Evolutionary conservation across 2,329 filamentous ascomycete species (phyloP).

Genomic region (Fulvia fulva): DNA sequence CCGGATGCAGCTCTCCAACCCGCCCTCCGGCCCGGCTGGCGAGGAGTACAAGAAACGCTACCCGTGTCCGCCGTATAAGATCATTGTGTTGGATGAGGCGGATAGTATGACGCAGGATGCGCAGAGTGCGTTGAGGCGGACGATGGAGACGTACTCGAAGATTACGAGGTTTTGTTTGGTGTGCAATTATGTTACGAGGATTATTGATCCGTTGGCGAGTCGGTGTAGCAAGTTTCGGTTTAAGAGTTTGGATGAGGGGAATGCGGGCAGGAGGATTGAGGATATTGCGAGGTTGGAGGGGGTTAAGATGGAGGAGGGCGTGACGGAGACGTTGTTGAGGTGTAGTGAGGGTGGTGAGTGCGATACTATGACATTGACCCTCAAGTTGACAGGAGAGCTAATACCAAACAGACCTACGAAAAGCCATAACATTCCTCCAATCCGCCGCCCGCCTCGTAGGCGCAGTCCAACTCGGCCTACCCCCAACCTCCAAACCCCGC

Average conservation of each 20-base stretch:
- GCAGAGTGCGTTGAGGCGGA: constrained; percentile 83
- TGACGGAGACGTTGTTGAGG: constrained; percentile 75
- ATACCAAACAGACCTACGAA: constrained; percentile 66
- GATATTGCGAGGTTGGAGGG: constrained; percentile 79
- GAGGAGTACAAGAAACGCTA: constrained; percentile 60
- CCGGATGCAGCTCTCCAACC: constrained; percentile 85
- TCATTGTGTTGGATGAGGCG: constrained; percentile 96
- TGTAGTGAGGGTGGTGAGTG: constrained; percentile 68
- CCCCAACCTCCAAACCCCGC: constrained; percentile 33
- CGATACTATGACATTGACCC: background rate
- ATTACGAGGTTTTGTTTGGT: constrained; percentile 97
- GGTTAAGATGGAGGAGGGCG: constrained; percentile 71
- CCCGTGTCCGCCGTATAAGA: constrained; percentile 96
- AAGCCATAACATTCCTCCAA: constrained; percentile 94
- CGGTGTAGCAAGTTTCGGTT: constrained; percentile 97
- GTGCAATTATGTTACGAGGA: constrained; percentile 97
- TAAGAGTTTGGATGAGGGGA: constrained; percentile 86
- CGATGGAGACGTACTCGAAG: constrained; percentile 96
- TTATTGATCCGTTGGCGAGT: constrained; percentile 92
- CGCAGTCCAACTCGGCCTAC: constrained; percentile 41
- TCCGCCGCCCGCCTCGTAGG: constrained; percentile 87
- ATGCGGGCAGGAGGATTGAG: constrained; percentile 72
- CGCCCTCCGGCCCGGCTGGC: constrained; percentile 61
- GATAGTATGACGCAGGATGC: constrained; percentile 99
- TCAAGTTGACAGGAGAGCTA: background rate